Evolutionary conservation across 1,139 yeast genomes (phyloP), one percentile per base, ranked within the genome.

Genomic region (Taphrina deformans): DNA sequence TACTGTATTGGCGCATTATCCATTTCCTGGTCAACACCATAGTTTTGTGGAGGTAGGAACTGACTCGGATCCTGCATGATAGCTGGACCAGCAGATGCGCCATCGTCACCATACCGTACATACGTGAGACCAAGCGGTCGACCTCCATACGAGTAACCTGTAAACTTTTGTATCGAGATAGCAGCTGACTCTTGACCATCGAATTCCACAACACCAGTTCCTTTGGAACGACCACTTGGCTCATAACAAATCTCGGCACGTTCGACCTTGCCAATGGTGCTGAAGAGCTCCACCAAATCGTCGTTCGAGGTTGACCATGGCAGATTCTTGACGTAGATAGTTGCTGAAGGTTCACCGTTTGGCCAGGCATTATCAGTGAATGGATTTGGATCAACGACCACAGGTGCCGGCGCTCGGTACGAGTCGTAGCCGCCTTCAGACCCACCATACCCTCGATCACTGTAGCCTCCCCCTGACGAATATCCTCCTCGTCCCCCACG

Each of bases 221-320:
- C 98, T 3, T 87, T 80, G 26, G 96, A 85, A 72, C 87, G 82
- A 46, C 96, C 96, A 38, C 78, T 78, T 3, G 80, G 76, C 72
- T 83, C 84, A 71, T 78, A 83, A 74, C 87, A 90, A 69, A 92
- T 81, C 75, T 90, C 96, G 23, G 97, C 97, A 63, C 82, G 81
- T 52, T 78, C 79, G 33, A 92, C 93, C 65, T 83, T 79, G 31
- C 96, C 97, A 64, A 91, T 85, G 35, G 96, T 87, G 73, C 88
- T 95, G 75, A 92, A 92, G 68, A 93, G 81, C 71, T 92, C 97
- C 69, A 81, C 84, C 71, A 93, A 82, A 76, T 93, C 98, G 67
- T 87, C 87, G 71, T 86, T 86, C 50, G 91, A 85, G 26, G 98
- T 92, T 56, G 92, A 88, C 82, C 85, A 90, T 38, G 98, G 98